These are phyloP conservation scores for Ephemerocybe angulata DNA, from an alignment of 768 basidiomycete genomes.

Conservation along the genomic window DNA sequence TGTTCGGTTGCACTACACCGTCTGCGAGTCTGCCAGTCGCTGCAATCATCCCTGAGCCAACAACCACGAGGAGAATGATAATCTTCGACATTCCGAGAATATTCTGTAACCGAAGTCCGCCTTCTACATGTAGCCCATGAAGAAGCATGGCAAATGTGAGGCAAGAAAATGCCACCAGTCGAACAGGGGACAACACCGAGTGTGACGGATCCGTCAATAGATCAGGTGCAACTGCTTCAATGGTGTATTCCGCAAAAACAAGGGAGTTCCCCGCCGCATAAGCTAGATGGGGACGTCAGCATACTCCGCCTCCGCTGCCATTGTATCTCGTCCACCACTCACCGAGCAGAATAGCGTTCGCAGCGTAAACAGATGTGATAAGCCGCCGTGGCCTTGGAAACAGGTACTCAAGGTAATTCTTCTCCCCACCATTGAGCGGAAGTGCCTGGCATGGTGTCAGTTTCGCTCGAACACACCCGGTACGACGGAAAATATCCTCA, in stretches of 20 bases:
- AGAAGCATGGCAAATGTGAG: constrained; percentile 31
- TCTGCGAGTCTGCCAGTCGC: constrained; percentile 27
- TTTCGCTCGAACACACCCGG: background rate
- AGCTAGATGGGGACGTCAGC: background rate
- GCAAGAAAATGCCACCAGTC: constrained; percentile 26
- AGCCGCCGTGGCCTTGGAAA: constrained; percentile 51
- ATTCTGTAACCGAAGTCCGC: constrained; percentile 58
- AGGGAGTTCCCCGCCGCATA: constrained; percentile 36
- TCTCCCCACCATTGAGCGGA: constrained; percentile 58
- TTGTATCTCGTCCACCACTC: background rate
- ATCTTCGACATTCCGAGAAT: constrained; percentile 55
- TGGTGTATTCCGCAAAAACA: constrained; percentile 52
- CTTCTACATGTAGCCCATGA: constrained; percentile 39
- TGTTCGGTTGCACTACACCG: constrained; percentile 22
- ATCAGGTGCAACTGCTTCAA: constrained; percentile 20
- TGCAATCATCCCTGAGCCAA: constrained; percentile 42
- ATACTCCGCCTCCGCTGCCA: background rate
- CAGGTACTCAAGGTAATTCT: constrained; percentile 59
- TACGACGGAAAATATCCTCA: constrained; percentile 13
- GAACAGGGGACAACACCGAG: constrained; percentile 13
- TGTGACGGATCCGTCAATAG: background rate
- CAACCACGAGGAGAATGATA: constrained; percentile 40
- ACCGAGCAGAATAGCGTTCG: constrained; percentile 45
- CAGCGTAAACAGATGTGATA: constrained; percentile 47
- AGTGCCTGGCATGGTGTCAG: constrained; percentile 38